phyloP scores from a whole-genome alignment of 805 yeast genomes.

The Saccharomyces paradoxus region DNA sequence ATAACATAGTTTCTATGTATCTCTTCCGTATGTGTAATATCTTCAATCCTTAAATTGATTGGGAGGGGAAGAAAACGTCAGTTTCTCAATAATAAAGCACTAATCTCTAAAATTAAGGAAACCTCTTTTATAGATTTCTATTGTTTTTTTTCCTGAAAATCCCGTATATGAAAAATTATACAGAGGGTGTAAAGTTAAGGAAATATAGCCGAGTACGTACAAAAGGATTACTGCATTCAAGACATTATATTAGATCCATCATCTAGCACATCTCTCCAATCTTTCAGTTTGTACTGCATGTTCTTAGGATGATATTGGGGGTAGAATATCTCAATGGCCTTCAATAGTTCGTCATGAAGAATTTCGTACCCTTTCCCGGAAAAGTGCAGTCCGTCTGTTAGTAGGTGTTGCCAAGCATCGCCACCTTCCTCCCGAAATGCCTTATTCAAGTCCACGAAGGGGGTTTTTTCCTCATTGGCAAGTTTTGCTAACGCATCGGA shows the following conservation, averaged over 20 bases:
- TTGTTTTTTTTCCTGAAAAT: background rate
- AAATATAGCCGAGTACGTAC: background rate
- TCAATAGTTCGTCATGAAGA: slow-evolving; percentile 37
- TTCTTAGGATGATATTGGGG: slow-evolving; percentile 43
- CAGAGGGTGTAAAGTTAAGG: background rate
- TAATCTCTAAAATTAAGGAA: background rate
- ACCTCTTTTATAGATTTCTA: background rate
- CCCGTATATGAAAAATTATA: background rate
- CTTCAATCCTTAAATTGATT: background rate
- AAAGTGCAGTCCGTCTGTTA: slow-evolving; percentile 55
- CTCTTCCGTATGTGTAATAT: background rate
- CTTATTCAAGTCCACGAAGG: slow-evolving; percentile 50
- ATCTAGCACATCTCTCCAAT: slow-evolving; percentile 33
- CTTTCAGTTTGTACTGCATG: slow-evolving; percentile 32
- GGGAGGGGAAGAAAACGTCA: background rate
- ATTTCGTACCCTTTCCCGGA: slow-evolving; percentile 46
- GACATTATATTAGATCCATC: slow-evolving; percentile 17
- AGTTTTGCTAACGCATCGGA: slow-evolving; percentile 41
- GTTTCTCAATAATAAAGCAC: background rate
- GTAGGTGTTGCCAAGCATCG: slow-evolving; percentile 34
- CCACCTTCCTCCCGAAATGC: slow-evolving; percentile 34
- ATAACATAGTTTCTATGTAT: background rate
- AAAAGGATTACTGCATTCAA: background rate
- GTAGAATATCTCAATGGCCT: slow-evolving; percentile 33
- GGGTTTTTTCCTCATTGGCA: slow-evolving; percentile 40